Evolutionary conservation across 2,329 filamentous ascomycete genomes (phyloP).

Genomic region (Plectosphaerella plurivora): DNA sequence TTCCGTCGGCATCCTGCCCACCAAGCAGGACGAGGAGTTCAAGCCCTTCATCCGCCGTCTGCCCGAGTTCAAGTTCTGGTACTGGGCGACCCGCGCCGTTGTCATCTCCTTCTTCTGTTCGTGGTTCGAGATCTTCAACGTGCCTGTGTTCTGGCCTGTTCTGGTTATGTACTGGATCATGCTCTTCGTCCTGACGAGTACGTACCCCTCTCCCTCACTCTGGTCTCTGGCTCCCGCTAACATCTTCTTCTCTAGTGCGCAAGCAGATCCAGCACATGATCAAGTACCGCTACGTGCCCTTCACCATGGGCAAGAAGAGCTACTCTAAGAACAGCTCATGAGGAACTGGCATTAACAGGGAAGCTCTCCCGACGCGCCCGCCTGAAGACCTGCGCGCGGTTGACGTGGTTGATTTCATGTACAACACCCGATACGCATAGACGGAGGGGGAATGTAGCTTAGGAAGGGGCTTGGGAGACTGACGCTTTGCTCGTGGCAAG

Average conservation of each 20-base stretch:
- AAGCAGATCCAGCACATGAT: slow-evolving; percentile 99
- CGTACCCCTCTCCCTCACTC: slow-evolving; percentile 31
- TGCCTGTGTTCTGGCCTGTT: slow-evolving; percentile 98
- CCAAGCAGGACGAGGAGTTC: slow-evolving; percentile 96
- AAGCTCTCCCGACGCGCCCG: too few species aligned
- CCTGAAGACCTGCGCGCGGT: too few species aligned
- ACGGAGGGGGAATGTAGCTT: neutral
- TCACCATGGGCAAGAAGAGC: slow-evolving; percentile 83
- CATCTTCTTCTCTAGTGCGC: slow-evolving; percentile 62
- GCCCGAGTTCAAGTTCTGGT: slow-evolving; percentile 99
- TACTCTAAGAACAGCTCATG: slow-evolving; percentile 62
- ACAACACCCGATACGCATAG: neutral
- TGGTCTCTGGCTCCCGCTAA: slow-evolving; percentile 1
- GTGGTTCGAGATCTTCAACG: slow-evolving; percentile 92
- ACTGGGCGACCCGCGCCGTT: slow-evolving; percentile 86
- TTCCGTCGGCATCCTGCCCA: slow-evolving; percentile 74
- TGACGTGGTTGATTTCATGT: neutral
- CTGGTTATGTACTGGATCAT: slow-evolving; percentile 99
- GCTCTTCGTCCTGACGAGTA: slow-evolving; percentile 91
- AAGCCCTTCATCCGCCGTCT: slow-evolving; percentile 92
- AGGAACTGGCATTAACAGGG: neutral
- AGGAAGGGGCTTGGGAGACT: neutral
- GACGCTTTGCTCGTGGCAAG: neutral
- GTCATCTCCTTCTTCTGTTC: slow-evolving; percentile 79
- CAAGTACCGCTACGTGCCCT: slow-evolving; percentile 98